Evolutionary conservation across 148 eudicot species (phyloP), one percentile per base, ranked within the genome.

Genomic region (Suaeda aralocaspica): DNA sequence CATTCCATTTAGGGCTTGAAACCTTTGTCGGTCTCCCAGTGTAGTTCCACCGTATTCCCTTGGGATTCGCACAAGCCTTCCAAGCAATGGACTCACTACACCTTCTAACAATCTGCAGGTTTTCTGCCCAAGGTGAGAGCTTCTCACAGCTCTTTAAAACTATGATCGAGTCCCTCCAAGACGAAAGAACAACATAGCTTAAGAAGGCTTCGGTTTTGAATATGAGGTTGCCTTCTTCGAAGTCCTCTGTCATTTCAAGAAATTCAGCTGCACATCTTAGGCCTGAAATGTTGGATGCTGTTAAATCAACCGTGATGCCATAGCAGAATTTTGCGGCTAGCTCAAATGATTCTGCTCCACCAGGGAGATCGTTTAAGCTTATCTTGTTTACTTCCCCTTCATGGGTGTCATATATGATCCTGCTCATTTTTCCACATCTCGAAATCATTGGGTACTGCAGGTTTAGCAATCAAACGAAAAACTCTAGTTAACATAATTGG

Each of bases 61-160:
- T 94, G 9, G 97, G 99, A 62, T 91, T 92, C 5, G 96, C 96
- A 34, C 99, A 94, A 8, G 97, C 97, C 69, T 94, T 94, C 99
- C 97, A 94, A 22, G 99, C 99, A 3, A 94, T 89, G 11, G 99
- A 95, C 74, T 95, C 99, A 31, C 99, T 89, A 72, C 99, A 91
- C 74, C 99, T 84, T 51, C 97, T 71, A 1, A 95, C 99, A 22
- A 95, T 95, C 48, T 95, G 99, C 77, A 95, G 92, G 63, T 95
- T 91, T 76, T 95, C 99, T 0, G 97, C 97, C 99, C 97, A 91
- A 2, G 99, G 99, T 0, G 99, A 91, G 60, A 95, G 89, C 71
- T 83, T 79, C 75, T 95, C 97, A 50, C 99, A 91, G 71, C 85
- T 89, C 73, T 95, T 91, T 19, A 95, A 69, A 18, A 91, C 99